phyloP scores from a whole-genome alignment of 2,329 filamentous ascomycete species.

The Diaporthe australafricana region DNA sequence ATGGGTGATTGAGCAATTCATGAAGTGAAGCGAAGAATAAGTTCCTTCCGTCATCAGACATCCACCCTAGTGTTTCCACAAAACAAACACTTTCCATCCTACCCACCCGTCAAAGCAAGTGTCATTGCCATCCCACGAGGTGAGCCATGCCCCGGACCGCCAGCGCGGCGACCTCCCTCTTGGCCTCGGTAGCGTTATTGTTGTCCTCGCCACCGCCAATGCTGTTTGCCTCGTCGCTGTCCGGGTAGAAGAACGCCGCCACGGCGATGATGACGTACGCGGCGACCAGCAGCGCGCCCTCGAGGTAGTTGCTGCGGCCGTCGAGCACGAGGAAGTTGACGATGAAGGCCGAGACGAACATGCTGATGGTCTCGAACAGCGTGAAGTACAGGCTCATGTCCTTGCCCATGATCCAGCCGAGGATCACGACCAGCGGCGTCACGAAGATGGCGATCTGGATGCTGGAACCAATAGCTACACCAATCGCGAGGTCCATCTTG shows the following conservation, averaged over 20 bases:
- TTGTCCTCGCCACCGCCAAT: conserved; percentile 26
- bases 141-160: conserved; percentile 10
- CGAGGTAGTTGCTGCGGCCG: conserved; percentile 87
- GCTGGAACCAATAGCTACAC: conserved; percentile 76
- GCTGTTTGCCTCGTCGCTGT: conserved; percentile 57
- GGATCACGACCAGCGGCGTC: conserved; percentile 76
- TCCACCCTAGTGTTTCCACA: background rate
- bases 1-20: background rate
- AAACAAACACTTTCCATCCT: too few species aligned
- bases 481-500: conserved; percentile 81
- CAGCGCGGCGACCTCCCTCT: conserved; percentile 4
- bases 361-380: conserved; percentile 86
- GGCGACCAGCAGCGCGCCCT: conserved; percentile 77
- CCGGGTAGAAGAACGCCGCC: conserved; percentile 75
- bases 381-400: conserved; percentile 88
- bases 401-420: conserved; percentile 75
- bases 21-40: background rate
- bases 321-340: conserved; percentile 90
- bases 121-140: conserved; percentile 19
- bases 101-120: background rate
- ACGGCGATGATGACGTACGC: conserved; percentile 77
- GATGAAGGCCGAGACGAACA: conserved; percentile 87
- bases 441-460: conserved; percentile 81
- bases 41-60: background rate
- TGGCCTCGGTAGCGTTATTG: conserved; percentile 8